phyloP scores from a whole-genome alignment of 106 monocot species.

The Phalaenopsis aphrodite region DNA sequence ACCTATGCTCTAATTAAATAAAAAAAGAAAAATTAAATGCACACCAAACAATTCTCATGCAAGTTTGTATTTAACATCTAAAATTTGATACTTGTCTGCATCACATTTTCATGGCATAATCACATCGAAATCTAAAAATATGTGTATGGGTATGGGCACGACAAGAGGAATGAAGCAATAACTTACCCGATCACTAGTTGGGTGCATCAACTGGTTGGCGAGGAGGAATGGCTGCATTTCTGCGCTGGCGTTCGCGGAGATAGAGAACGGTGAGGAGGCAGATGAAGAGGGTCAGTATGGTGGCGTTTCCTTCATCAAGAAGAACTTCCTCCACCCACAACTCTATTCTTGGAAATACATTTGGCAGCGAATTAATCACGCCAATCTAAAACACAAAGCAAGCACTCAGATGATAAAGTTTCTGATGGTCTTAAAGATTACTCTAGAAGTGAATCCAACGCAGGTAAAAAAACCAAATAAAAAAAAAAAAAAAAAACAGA shows the following conservation, averaged over 20 bases:
- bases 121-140: background rate
- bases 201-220: conserved; percentile 19
- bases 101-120: too few relatives aligned
- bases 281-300: conserved; percentile 67
- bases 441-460: too few relatives aligned
- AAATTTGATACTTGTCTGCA: too few relatives aligned
- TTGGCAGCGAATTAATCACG: conserved; percentile 73
- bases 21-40: too few relatives aligned
- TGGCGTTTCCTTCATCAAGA: conserved; percentile 81
- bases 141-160: background rate
- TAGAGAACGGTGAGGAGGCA: conserved; percentile 92
- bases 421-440: too few relatives aligned
- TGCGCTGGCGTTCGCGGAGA: conserved; percentile 75
- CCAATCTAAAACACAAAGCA: conserved; percentile 38
- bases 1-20: too few relatives aligned
- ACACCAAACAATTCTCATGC: too few relatives aligned
- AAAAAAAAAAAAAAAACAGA: too few relatives aligned
- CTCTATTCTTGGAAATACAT: conserved; percentile 55
- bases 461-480: too few relatives aligned
- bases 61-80: too few relatives aligned
- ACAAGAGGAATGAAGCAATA: background rate
- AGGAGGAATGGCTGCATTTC: conserved; percentile 23
- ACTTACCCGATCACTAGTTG: background rate
- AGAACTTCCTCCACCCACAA: conserved; percentile 86
- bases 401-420: too few relatives aligned